Evolutionary conservation across 768 basidiomycete genomes (phyloP).

Genomic region (Termitomyces heimii): DNA sequence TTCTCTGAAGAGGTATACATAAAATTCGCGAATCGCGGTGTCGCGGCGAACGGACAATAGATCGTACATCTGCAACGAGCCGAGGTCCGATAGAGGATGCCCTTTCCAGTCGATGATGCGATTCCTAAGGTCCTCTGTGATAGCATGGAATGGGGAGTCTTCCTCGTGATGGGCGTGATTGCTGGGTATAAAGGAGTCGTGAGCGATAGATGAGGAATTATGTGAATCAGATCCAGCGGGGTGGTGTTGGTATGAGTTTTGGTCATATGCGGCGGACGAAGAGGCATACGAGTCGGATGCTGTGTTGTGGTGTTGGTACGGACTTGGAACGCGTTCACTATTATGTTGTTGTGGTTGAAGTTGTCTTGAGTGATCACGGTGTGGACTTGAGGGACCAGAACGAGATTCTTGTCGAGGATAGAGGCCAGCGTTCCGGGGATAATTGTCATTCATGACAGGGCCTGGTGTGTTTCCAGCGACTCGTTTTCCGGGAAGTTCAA

Average conservation of each 20-base stretch:
- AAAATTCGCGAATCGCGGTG: constrained; percentile 86
- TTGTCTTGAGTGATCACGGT: constrained; percentile 24
- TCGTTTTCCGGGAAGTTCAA: constrained; percentile 85
- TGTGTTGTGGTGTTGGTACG: constrained; percentile 23
- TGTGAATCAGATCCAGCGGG: constrained; percentile 26
- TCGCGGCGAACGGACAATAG: constrained; percentile 86
- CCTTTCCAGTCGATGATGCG: constrained; percentile 97
- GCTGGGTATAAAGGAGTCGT: constrained; percentile 23
- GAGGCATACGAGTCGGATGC: constrained; percentile 26
- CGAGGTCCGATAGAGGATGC: constrained; percentile 84
- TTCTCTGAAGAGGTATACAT: constrained; percentile 95
- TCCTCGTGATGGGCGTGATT: constrained; percentile 44
- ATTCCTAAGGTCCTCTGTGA: constrained; percentile 84
- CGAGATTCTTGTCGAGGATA: constrained; percentile 19
- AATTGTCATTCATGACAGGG: constrained; percentile 45
- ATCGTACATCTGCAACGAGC: constrained; percentile 89
- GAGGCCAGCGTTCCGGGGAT: constrained; percentile 24
- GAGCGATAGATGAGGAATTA: constrained; percentile 25
- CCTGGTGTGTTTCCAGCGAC: constrained; percentile 44
- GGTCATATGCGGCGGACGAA: constrained; percentile 25
- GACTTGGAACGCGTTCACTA: constrained; percentile 18
- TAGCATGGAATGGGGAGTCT: constrained; percentile 73
- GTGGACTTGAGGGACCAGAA: constrained; percentile 40
- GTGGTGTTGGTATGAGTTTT: constrained; percentile 22
- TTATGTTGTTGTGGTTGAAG: constrained; percentile 20